These are phyloP conservation scores for Prillingera fragicola DNA, from an alignment of 1,284 basidiomycete genomes.

Conservation along the genomic window DNA sequence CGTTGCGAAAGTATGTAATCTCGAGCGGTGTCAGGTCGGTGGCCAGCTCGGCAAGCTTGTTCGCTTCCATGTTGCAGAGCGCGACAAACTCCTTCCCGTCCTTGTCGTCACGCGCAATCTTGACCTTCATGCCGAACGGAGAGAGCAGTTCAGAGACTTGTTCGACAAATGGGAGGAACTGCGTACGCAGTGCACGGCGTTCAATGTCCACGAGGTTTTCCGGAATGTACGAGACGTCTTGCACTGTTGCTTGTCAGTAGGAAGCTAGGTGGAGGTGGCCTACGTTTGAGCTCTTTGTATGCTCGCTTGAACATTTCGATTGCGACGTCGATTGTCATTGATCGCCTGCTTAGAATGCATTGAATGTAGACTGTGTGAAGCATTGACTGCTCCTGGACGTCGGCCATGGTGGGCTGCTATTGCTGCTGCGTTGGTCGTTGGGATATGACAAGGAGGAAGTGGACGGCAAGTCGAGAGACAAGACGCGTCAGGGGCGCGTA, in stretches of 20 bases:
- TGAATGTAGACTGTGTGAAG: constrained; percentile 43
- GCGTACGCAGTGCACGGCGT: no score
- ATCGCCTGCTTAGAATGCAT: constrained; percentile 36
- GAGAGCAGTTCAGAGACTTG: constrained; percentile 33
- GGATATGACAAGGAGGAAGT: no score
- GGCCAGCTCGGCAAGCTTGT: constrained; percentile 29
- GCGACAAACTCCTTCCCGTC: constrained; percentile 28
- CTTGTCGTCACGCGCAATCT: constrained; percentile 28
- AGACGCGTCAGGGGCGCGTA: no score
- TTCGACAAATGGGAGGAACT: constrained; percentile 26
- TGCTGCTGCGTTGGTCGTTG: no score
- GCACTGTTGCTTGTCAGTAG: no score
- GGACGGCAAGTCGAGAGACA: no score
- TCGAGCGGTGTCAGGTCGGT: constrained; percentile 41
- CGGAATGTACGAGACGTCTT: no score
- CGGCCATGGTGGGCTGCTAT: no score
- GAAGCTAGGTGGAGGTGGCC: no score
- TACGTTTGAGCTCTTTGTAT: no score
- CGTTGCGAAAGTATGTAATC: constrained; percentile 35
- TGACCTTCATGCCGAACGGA: constrained; percentile 31
- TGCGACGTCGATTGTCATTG: constrained; percentile 30
- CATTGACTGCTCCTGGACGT: no score
- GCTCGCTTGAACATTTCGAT: constrained; percentile 42
- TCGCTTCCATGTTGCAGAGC: constrained; percentile 35
- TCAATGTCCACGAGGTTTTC: no score